Percentiles rank a stretch among this genome's conserved stretches.
Conservation (phyloP, 2,329 filamentous ascomycete species). For the Trichoderma sp. region DNA sequence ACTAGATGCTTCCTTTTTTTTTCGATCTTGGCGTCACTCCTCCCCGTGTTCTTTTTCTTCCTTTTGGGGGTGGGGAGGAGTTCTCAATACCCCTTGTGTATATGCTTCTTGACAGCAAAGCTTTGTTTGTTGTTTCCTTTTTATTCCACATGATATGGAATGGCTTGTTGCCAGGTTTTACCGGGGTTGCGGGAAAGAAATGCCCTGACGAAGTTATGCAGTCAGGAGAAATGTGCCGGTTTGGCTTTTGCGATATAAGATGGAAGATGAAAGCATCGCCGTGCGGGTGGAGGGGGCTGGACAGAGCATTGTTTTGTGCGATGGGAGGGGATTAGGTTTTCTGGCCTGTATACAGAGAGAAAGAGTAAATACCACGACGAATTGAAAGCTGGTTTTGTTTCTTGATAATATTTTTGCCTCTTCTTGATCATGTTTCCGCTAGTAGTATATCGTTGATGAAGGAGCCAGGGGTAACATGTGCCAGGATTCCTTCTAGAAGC, state of each 20-base stretch:
- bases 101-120: constrained; percentile 10
- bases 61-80: constrained; percentile 4
- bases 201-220: constrained; percentile 19
- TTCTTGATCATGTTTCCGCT: not conserved
- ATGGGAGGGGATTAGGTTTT: not conserved
- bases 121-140: constrained; percentile 6
- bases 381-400: not conserved
- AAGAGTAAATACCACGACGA: not conserved
- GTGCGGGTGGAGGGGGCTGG: not conserved
- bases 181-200: constrained; percentile 7
- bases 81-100: constrained; percentile 21
- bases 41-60: not conserved
- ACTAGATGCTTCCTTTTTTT: not conserved
- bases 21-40: constrained; percentile 7
- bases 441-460: not conserved
- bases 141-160: constrained; percentile 5
- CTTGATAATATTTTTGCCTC: not conserved
- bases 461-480: not conserved
- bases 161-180: constrained; percentile 5
- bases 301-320: not conserved
- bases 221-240: constrained; percentile 17
- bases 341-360: not conserved
- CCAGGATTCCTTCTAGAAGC: not conserved
- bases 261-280: not conserved
- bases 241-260: not conserved